Evolutionary conservation across 495 filamentous ascomycete genomes (phyloP).

Genomic region (Amniculicola lignicola): DNA sequence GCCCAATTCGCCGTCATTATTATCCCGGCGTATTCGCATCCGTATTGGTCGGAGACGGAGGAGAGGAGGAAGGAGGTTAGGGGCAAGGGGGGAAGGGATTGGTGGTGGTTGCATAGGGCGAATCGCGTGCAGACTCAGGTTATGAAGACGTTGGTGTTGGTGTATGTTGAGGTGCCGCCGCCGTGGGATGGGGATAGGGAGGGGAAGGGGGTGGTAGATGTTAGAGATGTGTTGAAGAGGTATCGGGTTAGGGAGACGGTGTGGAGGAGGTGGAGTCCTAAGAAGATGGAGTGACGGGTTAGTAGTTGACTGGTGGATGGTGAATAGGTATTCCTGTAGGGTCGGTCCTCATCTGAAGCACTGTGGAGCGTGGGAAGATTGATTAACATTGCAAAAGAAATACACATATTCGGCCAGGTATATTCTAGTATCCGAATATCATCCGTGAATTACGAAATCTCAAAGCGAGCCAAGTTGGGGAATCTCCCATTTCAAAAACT

Average conservation of each 20-base stretch:
- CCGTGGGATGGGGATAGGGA: conserved; percentile 49
- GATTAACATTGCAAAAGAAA: no score
- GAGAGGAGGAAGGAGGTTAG: conserved; percentile 49
- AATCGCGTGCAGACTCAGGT: conserved; percentile 90
- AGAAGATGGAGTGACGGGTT: no score
- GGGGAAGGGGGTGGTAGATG: conserved; percentile 45
- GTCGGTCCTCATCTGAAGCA: no score
- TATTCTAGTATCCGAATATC: no score
- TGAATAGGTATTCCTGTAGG: no score
- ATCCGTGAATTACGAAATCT: no score
- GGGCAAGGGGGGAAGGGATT: conserved; percentile 55
- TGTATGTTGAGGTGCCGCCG: conserved; percentile 87
- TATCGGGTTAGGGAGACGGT: conserved; percentile 82
- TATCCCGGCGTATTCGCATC: conserved; percentile 73
- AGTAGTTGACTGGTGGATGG: no score
- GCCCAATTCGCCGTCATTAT: conserved; percentile 87
- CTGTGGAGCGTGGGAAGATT: no score
- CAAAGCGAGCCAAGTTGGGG: no score
- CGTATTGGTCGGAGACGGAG: conserved; percentile 61
- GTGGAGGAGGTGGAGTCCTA: conserved; percentile 77
- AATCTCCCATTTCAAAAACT: no score
- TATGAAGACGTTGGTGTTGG: conserved; percentile 78
- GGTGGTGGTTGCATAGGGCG: conserved; percentile 91
- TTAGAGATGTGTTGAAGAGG: conserved; percentile 60
- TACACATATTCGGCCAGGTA: no score